A percentile compares a stretch with the other conserved stretches of the same genome.
Conservation (phyloP, 2,329 filamentous ascomycete species). For the Triangularia verruculosa region DNA sequence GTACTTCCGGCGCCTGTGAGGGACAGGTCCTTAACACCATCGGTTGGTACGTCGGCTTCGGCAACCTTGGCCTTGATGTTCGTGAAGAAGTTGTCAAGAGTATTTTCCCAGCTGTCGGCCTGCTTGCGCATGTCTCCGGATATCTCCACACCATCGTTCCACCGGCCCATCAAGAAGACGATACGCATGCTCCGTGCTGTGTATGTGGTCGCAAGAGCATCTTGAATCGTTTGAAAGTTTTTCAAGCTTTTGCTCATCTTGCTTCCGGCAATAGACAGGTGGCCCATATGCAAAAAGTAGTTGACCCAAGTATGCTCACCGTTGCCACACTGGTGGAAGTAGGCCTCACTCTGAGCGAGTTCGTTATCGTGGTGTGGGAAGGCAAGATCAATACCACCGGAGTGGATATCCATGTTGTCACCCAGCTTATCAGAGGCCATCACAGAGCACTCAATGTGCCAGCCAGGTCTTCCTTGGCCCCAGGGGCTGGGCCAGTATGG, state of each 20-base stretch:
- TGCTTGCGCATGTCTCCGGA: conserved; percentile 75
- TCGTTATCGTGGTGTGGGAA: conserved; percentile 96
- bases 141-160: conserved; percentile 90
- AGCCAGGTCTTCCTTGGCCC: conserved; percentile 85
- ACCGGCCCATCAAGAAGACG: conserved; percentile 81
- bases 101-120: conserved; percentile 75
- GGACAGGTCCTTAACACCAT: conserved; percentile 28
- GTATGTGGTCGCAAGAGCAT: conserved; percentile 69
- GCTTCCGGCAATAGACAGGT: conserved; percentile 75
- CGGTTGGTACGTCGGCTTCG: conserved; percentile 25
- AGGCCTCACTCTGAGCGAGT: conserved; percentile 85
- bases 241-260: conserved; percentile 68
- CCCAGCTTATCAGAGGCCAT: conserved; percentile 93
- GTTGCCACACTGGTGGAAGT: conserved; percentile 44
- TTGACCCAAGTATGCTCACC: conserved; percentile 63
- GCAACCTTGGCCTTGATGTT: conserved; percentile 39
- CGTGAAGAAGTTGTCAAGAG: conserved; percentile 44
- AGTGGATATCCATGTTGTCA: conserved; percentile 85
- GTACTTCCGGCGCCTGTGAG: conserved; percentile 21
- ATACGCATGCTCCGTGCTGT: conserved; percentile 78
- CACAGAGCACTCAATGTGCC: conserved; percentile 96
- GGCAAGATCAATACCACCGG: conserved; percentile 83
- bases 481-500: conserved; percentile 86
- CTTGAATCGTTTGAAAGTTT: conserved; percentile 91
- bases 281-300: conserved; percentile 95